Conservation (phyloP, 2,329 filamentous ascomycete species). For the Fusarium gaditjirri region DNA sequence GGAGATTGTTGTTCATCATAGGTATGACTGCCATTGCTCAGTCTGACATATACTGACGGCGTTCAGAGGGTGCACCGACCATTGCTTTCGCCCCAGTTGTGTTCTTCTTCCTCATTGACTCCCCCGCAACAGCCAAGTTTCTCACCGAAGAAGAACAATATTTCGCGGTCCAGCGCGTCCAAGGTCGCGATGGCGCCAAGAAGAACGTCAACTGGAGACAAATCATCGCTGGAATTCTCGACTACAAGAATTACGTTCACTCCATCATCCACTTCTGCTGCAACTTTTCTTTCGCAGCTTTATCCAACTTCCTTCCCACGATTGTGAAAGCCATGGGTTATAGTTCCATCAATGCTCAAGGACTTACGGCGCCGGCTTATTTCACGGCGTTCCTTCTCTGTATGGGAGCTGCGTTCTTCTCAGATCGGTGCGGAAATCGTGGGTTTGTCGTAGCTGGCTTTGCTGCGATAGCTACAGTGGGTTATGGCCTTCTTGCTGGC, state of each 20-base stretch:
- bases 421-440: slow-evolving; percentile 18
- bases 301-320: slow-evolving; percentile 32
- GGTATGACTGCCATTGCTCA: rapidly evolving
- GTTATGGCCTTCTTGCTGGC: neutral
- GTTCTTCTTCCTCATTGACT: slow-evolving; percentile 35
- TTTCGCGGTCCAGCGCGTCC: neutral
- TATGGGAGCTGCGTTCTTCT: slow-evolving; percentile 20
- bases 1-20: slow-evolving; percentile 14
- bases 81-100: slow-evolving; percentile 11
- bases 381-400: slow-evolving; percentile 11
- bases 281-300: slow-evolving; percentile 32
- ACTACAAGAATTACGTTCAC: slow-evolving; percentile 34
- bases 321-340: slow-evolving; percentile 24
- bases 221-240: slow-evolving; percentile 1
- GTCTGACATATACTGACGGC: rapidly evolving
- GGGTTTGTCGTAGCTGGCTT: slow-evolving; percentile 3
- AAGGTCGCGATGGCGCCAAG: neutral
- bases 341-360: slow-evolving; percentile 11
- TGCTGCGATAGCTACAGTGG: neutral
- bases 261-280: slow-evolving; percentile 36
- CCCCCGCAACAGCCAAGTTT: slow-evolving; percentile 19
- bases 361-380: slow-evolving; percentile 20
- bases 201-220: slow-evolving; percentile 24
- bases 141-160: slow-evolving; percentile 11
- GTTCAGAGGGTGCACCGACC: slow-evolving; percentile 10